Conservation (phyloP, 2,329 filamentous ascomycete species). For the Pseudogymnoascus sp. region DNA sequence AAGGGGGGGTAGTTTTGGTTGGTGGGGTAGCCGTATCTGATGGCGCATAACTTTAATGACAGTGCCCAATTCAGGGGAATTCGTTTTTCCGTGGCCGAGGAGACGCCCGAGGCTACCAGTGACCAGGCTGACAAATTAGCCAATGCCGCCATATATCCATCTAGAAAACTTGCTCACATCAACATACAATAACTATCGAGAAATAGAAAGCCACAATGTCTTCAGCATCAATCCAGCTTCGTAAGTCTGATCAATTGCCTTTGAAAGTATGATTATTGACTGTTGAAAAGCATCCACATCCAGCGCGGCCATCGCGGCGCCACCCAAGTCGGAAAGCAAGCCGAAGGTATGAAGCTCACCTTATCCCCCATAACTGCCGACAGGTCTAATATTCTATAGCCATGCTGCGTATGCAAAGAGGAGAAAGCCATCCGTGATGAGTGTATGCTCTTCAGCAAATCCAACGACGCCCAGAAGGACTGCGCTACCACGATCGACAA, state of each 20-base stretch:
- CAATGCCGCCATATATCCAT: constrained; percentile 9
- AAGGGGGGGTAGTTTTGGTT: constrained; percentile 11
- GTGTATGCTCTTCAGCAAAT: constrained; percentile 95
- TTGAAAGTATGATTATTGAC: background rate
- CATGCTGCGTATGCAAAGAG: constrained; percentile 95
- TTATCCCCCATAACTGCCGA: background rate
- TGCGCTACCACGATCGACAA: constrained; percentile 77
- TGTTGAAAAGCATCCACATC: constrained; percentile 24
- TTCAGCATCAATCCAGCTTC: constrained; percentile 24
- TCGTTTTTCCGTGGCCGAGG: background rate
- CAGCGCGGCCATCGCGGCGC: constrained; percentile 24
- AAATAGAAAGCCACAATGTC: constrained; percentile 24
- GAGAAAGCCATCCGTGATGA: constrained; percentile 91
- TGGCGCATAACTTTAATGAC: background rate
- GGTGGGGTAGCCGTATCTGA: constrained; percentile 5
- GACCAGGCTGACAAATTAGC: constrained; percentile 8
- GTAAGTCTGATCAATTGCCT: constrained; percentile 20
- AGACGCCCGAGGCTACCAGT: constrained; percentile 9
- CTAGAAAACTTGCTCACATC: constrained; percentile 7
- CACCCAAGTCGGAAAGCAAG: constrained; percentile 24
- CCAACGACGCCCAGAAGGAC: constrained; percentile 73
- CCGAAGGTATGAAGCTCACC: constrained; percentile 24
- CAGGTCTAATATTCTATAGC: constrained; percentile 46
- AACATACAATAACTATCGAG: background rate
- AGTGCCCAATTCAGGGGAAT: background rate